Percentiles rank a stretch among this genome's conserved stretches.
These are phyloP conservation scores for Phytophthora idaei DNA, from an alignment of 352 stramenopile species.

Conservation along the genomic window DNA sequence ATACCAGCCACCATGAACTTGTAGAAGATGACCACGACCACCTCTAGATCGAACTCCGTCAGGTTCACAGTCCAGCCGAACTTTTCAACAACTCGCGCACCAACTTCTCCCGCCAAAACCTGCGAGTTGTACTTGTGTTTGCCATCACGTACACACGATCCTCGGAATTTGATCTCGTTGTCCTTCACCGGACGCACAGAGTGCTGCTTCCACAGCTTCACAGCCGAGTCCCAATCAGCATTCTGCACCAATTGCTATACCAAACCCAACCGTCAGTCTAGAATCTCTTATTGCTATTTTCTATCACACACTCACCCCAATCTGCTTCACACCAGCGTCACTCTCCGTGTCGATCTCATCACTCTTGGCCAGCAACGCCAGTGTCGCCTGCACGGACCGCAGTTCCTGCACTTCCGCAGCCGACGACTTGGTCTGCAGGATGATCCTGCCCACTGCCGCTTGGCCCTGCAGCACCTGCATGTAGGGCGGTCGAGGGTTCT, in stretches of 20 bases:
- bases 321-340: constrained; percentile 54
- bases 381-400: constrained; percentile 59
- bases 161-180: constrained; percentile 59
- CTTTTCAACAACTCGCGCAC: constrained; percentile 57
- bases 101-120: constrained; percentile 63
- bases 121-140: constrained; percentile 79
- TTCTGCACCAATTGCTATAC: constrained; percentile 53
- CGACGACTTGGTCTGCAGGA: constrained; percentile 64
- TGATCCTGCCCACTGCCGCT: constrained; percentile 66
- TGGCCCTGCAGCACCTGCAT: constrained; percentile 80
- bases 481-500: constrained; percentile 52
- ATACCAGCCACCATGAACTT: constrained; percentile 71
- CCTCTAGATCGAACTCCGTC: constrained; percentile 68
- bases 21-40: constrained; percentile 80
- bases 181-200: constrained; percentile 23
- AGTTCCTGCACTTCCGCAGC: constrained; percentile 55
- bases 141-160: constrained; percentile 80
- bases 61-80: constrained; percentile 72
- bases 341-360: constrained; percentile 63
- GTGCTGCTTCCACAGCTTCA: constrained; percentile 69
- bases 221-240: constrained; percentile 56
- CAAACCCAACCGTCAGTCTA: constrained; percentile 8
- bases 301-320: constrained; percentile 46
- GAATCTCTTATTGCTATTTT: not conserved
- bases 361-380: constrained; percentile 64